These are phyloP conservation scores for Gracilaria domingensis DNA, from an alignment of 23 red algal species.

Conservation along the genomic window DNA sequence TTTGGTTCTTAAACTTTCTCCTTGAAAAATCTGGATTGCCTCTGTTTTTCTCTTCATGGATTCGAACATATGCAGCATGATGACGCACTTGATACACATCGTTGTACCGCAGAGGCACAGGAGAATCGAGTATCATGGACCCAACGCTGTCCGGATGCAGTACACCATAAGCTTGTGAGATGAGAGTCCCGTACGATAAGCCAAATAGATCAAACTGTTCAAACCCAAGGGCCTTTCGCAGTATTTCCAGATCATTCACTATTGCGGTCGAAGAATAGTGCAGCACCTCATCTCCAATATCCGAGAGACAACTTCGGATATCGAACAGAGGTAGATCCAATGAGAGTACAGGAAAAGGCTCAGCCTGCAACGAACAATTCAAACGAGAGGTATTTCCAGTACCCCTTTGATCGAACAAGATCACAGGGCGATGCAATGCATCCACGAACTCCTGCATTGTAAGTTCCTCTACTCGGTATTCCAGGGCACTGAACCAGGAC, in stretches of 20 bases:
- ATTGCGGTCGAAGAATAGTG: background rate
- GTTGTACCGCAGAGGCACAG: background rate
- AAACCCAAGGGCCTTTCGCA: background rate
- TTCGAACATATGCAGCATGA: background rate
- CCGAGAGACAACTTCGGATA: background rate
- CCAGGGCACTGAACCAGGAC: background rate
- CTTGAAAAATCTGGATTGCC: background rate
- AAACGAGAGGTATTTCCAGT: constrained; percentile 6
- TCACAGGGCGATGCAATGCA: background rate
- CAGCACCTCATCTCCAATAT: background rate
- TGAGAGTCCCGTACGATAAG: background rate
- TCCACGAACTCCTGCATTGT: background rate
- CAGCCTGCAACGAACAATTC: background rate
- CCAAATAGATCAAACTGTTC: constrained; percentile 14
- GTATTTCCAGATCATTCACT: constrained; percentile 14
- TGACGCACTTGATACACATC: constrained; percentile 1
- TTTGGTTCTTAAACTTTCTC: background rate
- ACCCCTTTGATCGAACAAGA: constrained; percentile 3
- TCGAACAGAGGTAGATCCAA: background rate
- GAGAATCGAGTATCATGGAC: background rate
- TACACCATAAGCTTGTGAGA: constrained; percentile 6
- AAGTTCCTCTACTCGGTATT: background rate
- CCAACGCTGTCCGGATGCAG: background rate
- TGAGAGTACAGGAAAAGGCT: background rate
- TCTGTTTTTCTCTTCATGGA: background rate